Evolutionary conservation across 148 eudicot species (phyloP).

Genomic region (Rhododendron ferrugineum): DNA sequence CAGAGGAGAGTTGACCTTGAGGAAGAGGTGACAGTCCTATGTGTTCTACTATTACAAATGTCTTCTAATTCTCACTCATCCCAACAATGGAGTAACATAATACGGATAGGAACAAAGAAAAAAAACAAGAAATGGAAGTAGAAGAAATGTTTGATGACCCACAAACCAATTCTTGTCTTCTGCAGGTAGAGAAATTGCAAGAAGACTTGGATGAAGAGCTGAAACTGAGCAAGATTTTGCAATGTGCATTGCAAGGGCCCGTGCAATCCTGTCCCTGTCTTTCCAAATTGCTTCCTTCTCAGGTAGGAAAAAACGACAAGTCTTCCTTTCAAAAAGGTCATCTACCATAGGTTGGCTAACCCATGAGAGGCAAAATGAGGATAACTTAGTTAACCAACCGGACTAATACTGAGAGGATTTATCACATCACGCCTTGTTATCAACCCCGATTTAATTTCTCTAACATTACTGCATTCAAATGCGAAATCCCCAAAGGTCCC

Average conservation of each 20-base stretch:
- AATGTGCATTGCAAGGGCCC: constrained; percentile 62
- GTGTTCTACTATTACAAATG: background rate
- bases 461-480: background rate
- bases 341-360: background rate
- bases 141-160: background rate
- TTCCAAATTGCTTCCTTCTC: constrained; percentile 44
- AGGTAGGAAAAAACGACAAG: constrained; percentile 29
- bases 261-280: constrained; percentile 53
- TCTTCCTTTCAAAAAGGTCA: background rate
- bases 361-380: background rate
- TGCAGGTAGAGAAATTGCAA: constrained; percentile 70
- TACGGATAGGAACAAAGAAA: background rate
- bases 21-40: constrained; percentile 48
- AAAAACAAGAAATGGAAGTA: background rate
- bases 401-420: background rate
- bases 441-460: background rate
- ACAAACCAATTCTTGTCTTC: background rate
- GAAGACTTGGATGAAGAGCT: constrained; percentile 59
- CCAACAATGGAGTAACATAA: background rate
- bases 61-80: background rate
- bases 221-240: constrained; percentile 47
- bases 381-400: background rate
- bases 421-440: background rate
- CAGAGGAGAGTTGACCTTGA: constrained; percentile 43
- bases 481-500: background rate